A percentile compares a stretch with the other conserved stretches of the same genome.
These are phyloP conservation scores for Capsicum baccatum DNA, from an alignment of 257 asterid species.

Conservation along the genomic window DNA sequence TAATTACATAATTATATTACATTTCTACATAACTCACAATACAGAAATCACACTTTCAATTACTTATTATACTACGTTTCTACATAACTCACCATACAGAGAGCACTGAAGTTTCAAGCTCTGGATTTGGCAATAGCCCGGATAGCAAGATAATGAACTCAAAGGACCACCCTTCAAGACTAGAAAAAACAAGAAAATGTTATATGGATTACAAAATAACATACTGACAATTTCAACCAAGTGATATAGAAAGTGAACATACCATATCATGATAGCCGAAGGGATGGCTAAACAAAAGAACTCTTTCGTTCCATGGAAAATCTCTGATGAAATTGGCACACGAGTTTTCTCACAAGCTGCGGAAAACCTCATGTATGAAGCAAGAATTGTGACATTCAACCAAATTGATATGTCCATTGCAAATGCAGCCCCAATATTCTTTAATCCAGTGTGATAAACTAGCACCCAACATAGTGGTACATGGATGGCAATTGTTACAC, in stretches of 20 bases:
- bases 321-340: slow-evolving; percentile 56
- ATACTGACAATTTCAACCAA: not conserved
- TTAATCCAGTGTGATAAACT: slow-evolving; percentile 49
- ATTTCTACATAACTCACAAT: not conserved
- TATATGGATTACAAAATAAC: not conserved
- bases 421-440: slow-evolving; percentile 59
- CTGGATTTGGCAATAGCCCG: slow-evolving; percentile 80
- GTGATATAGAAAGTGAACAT: not conserved
- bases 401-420: slow-evolving; percentile 64
- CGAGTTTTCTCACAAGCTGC: slow-evolving; percentile 57
- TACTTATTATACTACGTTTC: not conserved
- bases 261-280: slow-evolving; percentile 77
- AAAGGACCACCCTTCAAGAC: slow-evolving; percentile 88
- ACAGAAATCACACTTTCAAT: not conserved
- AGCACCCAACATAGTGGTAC: slow-evolving; percentile 52
- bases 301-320: slow-evolving; percentile 55
- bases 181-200: slow-evolving; percentile 28
- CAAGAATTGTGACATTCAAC: slow-evolving; percentile 54
- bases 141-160: slow-evolving; percentile 77
- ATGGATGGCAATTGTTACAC: slow-evolving; percentile 54
- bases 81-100: slow-evolving; percentile 69
- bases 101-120: slow-evolving; percentile 87
- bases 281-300: slow-evolving; percentile 67
- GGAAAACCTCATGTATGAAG: slow-evolving; percentile 58
- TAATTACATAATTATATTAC: no score